Evolutionary conservation across 2,329 filamentous ascomycete species (phyloP).

Genomic region (Davidsoniella virescens): DNA sequence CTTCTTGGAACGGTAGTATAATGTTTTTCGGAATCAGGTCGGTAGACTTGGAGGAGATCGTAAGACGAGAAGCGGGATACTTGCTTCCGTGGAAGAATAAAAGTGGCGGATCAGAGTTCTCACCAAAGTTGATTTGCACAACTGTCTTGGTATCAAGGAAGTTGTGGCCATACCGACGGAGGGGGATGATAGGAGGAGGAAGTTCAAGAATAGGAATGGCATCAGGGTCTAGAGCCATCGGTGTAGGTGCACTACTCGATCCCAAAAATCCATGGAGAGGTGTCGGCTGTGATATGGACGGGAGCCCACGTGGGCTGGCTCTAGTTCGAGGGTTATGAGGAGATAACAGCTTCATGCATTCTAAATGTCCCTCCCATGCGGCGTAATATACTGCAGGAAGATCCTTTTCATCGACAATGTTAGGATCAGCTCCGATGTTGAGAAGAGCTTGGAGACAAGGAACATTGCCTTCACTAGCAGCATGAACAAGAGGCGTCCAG

Average conservation of each 20-base stretch:
- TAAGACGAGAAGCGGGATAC: slow-evolving; percentile 85
- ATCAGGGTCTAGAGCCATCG: slow-evolving; percentile 61
- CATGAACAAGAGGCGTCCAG: slow-evolving; percentile 93
- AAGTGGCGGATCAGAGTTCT: slow-evolving; percentile 55
- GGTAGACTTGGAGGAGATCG: slow-evolving; percentile 89
- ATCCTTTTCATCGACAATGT: slow-evolving; percentile 78
- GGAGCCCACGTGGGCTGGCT: slow-evolving; percentile 29
- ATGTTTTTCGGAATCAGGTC: slow-evolving; percentile 95
- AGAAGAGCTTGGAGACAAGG: slow-evolving; percentile 71
- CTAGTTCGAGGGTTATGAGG: slow-evolving; percentile 33
- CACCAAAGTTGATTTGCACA: slow-evolving; percentile 72
- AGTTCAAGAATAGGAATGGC: slow-evolving; percentile 84
- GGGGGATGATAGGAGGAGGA: slow-evolving; percentile 87
- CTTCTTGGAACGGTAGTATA: slow-evolving; percentile 88
- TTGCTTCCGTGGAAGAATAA: slow-evolving; percentile 96
- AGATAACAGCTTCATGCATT: slow-evolving; percentile 80
- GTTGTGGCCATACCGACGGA: slow-evolving; percentile 91
- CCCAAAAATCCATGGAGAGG: slow-evolving; percentile 25
- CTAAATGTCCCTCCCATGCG: slow-evolving; percentile 89
- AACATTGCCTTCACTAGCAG: slow-evolving; percentile 89
- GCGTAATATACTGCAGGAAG: slow-evolving; percentile 96
- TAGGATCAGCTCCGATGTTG: slow-evolving; percentile 59
- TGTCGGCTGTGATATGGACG: slow-evolving; percentile 20
- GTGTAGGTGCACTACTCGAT: slow-evolving; percentile 34
- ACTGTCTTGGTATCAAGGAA: slow-evolving; percentile 97